phyloP scores from a whole-genome alignment of 345 rosid species.

The Citrus medica region DNA sequence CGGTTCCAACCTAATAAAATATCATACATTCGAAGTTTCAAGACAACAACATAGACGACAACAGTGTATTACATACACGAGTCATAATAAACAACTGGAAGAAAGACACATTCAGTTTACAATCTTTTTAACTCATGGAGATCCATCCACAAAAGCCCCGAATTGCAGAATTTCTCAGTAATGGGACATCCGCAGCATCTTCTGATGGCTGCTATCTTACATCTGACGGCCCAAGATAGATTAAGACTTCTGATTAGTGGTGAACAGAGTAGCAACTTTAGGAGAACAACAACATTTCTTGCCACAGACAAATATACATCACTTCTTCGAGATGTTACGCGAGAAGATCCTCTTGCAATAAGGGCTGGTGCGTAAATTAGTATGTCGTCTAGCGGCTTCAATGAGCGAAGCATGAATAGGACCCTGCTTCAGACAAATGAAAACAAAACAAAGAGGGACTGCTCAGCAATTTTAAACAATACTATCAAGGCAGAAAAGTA shows the following conservation, averaged over 20 bases:
- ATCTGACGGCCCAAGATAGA: constrained; percentile 10
- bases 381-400: constrained; percentile 44
- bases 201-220: constrained; percentile 18
- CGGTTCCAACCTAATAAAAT: constrained; percentile 5
- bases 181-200: constrained; percentile 18
- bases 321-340: constrained; percentile 45
- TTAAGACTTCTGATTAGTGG: constrained; percentile 10
- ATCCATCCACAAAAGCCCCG: constrained; percentile 4
- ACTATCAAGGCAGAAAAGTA: background rate
- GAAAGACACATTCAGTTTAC: constrained; percentile 17
- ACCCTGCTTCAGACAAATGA: constrained; percentile 40
- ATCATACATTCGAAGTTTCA: constrained; percentile 12
- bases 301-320: constrained; percentile 21
- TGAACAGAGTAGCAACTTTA: constrained; percentile 20
- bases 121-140: constrained; percentile 10
- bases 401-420: constrained; percentile 39
- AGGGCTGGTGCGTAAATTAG: constrained; percentile 51
- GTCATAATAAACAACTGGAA: constrained; percentile 24
- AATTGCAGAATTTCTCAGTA: background rate
- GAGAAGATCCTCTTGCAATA: constrained; percentile 77
- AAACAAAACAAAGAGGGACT: background rate
- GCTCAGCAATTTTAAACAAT: background rate
- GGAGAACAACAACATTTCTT: constrained; percentile 30
- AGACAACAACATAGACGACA: constrained; percentile 38
- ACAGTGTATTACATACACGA: constrained; percentile 4